These are phyloP conservation scores for Skeletonema potamos DNA, from an alignment of 108 stramenopile genomes.

Conservation along the genomic window DNA sequence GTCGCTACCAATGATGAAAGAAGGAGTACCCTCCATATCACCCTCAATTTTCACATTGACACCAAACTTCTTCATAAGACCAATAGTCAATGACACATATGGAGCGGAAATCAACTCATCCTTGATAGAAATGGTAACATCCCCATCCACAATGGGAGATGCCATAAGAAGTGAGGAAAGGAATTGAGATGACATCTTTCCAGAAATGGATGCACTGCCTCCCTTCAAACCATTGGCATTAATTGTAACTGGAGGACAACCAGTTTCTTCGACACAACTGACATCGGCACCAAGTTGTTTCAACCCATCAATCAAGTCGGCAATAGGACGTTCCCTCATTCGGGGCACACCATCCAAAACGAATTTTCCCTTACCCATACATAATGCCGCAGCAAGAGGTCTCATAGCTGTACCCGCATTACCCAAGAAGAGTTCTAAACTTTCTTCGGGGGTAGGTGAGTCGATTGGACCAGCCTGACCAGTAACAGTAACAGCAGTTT, in stretches of 20 bases:
- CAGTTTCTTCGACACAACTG: conserved; percentile 81
- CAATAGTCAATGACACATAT: conserved; percentile 95
- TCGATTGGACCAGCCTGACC: conserved; percentile 89
- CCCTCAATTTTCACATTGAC: conserved; percentile 71
- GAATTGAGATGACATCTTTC: conserved; percentile 98
- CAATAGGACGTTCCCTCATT: conserved; percentile 96
- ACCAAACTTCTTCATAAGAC: conserved; percentile 95
- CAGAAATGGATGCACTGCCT: conserved; percentile 82
- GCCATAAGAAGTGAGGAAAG: conserved; percentile 95
- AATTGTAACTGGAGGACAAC: conserved; percentile 94
- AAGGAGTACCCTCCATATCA: conserved; percentile 77
- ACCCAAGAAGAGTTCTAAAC: conserved; percentile 85
- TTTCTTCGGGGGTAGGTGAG: conserved; percentile 59
- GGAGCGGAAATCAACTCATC: conserved; percentile 96
- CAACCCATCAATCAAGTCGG: conserved; percentile 91
- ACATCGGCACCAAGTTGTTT: conserved; percentile 94
- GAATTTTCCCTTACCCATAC: conserved; percentile 89
- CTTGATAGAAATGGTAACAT: conserved; percentile 87
- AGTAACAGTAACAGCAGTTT: conserved; percentile 69
- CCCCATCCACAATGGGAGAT: conserved; percentile 78
- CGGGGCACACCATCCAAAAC: conserved; percentile 93
- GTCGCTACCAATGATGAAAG: conserved; percentile 59
- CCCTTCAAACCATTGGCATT: conserved; percentile 66
- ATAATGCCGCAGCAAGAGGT: conserved; percentile 91
- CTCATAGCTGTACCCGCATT: conserved; percentile 97